Conservation (phyloP, 345 rosid genomes). For the Moricandia arvensis region DNA sequence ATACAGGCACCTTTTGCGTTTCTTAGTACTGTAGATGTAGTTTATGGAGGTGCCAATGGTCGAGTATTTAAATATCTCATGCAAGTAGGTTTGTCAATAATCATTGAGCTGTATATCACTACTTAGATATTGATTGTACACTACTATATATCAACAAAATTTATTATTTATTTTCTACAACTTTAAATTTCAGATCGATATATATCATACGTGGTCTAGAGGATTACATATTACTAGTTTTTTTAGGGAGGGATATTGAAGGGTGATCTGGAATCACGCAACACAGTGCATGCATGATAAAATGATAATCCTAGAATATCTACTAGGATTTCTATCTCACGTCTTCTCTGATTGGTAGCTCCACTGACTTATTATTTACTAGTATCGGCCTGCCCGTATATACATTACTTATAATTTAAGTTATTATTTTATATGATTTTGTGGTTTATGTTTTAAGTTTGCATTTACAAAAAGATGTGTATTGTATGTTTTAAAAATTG, state of each 20-base stretch:
- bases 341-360: slow-evolving; percentile 1
- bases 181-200: neutral
- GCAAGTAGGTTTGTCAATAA: neutral
- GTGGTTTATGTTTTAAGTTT: too few relatives aligned
- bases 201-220: neutral
- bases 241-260: neutral
- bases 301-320: neutral
- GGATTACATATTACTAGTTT: neutral
- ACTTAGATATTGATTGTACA: neutral
- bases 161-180: neutral
- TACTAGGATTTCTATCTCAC: neutral
- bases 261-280: neutral
- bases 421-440: too few relatives aligned
- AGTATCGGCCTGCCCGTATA: too few relatives aligned
- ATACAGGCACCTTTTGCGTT: neutral
- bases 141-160: neutral
- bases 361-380: neutral
- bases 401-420: too few relatives aligned
- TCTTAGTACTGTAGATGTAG: neutral
- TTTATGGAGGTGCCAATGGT: neutral
- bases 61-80: neutral
- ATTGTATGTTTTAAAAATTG: too few relatives aligned
- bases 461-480: too few relatives aligned
- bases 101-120: neutral
- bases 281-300: slow-evolving; percentile 10